Percentiles rank a stretch among this genome's conserved stretches.
phyloP scores from a whole-genome alignment of 2,329 filamentous ascomycete genomes.

The Arthrobotrys iridis region DNA sequence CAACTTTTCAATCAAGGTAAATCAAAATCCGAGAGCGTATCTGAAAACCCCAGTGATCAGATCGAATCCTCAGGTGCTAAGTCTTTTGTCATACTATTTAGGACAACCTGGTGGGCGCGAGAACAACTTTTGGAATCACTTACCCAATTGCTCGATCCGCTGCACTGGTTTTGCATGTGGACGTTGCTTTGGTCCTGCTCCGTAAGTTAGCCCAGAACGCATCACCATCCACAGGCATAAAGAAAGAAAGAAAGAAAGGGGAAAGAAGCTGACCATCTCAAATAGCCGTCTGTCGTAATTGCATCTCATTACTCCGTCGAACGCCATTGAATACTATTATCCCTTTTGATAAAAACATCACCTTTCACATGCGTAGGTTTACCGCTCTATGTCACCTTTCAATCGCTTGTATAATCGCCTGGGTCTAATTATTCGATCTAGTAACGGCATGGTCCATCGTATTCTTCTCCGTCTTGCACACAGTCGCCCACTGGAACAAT shows the following conservation, averaged over 20 bases:
- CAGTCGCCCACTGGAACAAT: constrained; percentile 87
- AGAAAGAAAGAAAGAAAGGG: too few species aligned
- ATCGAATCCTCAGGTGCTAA: background rate
- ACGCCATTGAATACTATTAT: constrained; percentile 87
- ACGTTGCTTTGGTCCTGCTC: constrained; percentile 80
- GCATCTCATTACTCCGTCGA: constrained; percentile 81
- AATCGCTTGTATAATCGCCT: background rate
- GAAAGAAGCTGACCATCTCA: too few species aligned
- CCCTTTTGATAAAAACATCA: constrained; percentile 84
- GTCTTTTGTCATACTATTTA: constrained; percentile 22
- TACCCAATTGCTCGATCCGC: constrained; percentile 80
- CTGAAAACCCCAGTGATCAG: background rate
- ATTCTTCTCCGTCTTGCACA: constrained; percentile 88
- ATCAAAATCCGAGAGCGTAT: too few species aligned
- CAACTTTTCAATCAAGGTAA: constrained; percentile 77
- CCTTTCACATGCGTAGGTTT: constrained; percentile 76
- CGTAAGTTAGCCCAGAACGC: constrained; percentile 60
- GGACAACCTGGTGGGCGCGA: constrained; percentile 74
- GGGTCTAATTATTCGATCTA: constrained; percentile 55
- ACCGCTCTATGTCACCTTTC: background rate
- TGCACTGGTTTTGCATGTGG: constrained; percentile 80
- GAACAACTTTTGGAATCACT: constrained; percentile 76
- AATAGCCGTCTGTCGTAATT: constrained; percentile 79
- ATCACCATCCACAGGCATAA: background rate
- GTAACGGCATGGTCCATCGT: constrained; percentile 85